Percentiles rank a stretch among this genome's conserved stretches.
These are phyloP conservation scores for Dactylis glomerata DNA, from an alignment of 176 grass and related monocot genomes.

Conservation along the genomic window DNA sequence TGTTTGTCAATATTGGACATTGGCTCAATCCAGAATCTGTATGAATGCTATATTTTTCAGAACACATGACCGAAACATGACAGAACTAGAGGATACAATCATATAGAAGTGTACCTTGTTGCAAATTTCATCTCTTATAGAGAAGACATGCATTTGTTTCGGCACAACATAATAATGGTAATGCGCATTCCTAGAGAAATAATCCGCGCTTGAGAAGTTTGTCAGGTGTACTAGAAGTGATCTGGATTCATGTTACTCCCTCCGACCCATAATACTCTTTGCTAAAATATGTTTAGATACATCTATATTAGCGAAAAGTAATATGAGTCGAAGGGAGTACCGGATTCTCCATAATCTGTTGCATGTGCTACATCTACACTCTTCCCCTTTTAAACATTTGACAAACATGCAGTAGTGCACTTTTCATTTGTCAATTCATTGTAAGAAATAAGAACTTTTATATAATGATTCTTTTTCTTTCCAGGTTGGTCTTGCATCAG, in stretches of 20 bases:
- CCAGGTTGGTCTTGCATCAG: conserved; percentile 93
- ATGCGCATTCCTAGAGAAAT: background rate
- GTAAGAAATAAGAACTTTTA: background rate
- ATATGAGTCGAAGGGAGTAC: too few relatives aligned
- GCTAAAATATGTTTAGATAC: too few relatives aligned
- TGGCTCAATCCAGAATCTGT: background rate
- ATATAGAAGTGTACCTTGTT: background rate
- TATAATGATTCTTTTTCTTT: background rate
- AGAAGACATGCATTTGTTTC: background rate
- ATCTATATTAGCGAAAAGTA: too few relatives aligned
- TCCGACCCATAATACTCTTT: too few relatives aligned
- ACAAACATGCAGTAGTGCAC: too few relatives aligned
- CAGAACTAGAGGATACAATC: background rate
- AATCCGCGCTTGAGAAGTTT: background rate
- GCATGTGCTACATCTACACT: too few relatives aligned
- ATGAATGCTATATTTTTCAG: background rate
- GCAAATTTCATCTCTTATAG: background rate
- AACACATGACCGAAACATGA: background rate
- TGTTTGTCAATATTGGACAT: background rate
- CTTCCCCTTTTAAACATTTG: too few relatives aligned
- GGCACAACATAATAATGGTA: background rate
- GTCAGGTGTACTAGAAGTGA: background rate
- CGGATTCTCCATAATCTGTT: too few relatives aligned
- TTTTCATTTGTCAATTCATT: background rate
- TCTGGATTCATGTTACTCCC: too few relatives aligned